Conservation (phyloP, 1,139 yeast genomes). For the Magnusiomyces tetraspermus region DNA sequence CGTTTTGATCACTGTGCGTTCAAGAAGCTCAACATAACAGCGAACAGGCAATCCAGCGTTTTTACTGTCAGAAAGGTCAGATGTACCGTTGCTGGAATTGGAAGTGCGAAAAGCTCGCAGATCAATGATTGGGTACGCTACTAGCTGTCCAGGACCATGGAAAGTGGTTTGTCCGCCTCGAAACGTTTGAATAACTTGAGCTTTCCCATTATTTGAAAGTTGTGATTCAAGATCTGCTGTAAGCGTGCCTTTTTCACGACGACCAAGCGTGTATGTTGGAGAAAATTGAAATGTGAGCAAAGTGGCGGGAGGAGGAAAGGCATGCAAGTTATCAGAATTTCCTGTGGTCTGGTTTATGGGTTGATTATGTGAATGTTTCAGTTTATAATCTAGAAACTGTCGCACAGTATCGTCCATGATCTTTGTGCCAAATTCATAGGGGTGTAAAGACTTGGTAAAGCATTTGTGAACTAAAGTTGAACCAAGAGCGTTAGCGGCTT, state of each 20-base stretch:
- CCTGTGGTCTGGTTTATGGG: neutral
- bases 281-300: slow-evolving; percentile 71
- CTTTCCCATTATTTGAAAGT: slow-evolving; percentile 27
- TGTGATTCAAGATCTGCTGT: slow-evolving; percentile 30
- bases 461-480: slow-evolving; percentile 9
- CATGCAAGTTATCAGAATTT: too few species aligned
- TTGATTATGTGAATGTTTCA: slow-evolving; percentile 11
- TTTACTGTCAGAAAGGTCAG: slow-evolving; percentile 4
- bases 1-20: slow-evolving; percentile 50
- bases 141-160: slow-evolving; percentile 94
- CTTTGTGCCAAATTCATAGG: slow-evolving; percentile 15
- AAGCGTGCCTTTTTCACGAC: slow-evolving; percentile 53
- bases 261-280: slow-evolving; percentile 84
- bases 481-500: slow-evolving; percentile 2
- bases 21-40: slow-evolving; percentile 67
- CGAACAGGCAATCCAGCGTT: slow-evolving; percentile 44
- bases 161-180: slow-evolving; percentile 98
- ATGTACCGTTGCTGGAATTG: neutral
- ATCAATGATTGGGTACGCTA: slow-evolving; percentile 75
- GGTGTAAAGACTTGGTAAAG: slow-evolving; percentile 5
- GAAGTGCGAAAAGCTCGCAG: slow-evolving; percentile 45
- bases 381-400: slow-evolving; percentile 53
- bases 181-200: slow-evolving; percentile 59
- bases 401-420: slow-evolving; percentile 57
- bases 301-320: slow-evolving; percentile 50